These are phyloP conservation scores for Primulina eburnea DNA, from an alignment of 257 asterid genomes.

Conservation along the genomic window DNA sequence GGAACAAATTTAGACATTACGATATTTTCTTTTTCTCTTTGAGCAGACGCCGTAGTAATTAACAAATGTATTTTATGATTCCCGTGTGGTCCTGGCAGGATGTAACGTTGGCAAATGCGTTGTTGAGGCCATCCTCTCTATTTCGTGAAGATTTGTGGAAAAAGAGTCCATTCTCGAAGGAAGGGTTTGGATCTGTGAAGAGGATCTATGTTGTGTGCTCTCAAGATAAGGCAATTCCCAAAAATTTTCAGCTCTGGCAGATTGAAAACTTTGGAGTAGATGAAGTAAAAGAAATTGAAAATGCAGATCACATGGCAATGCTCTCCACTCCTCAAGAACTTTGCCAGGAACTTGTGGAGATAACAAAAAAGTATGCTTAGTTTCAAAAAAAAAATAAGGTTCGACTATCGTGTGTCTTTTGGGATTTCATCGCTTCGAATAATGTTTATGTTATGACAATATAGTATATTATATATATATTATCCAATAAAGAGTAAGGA, in stretches of 20 bases:
- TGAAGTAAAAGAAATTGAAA: conserved; percentile 33
- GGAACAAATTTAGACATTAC: too few species aligned
- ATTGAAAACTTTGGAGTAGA: conserved; percentile 36
- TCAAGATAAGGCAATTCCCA: conserved; percentile 33
- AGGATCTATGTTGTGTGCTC: conserved; percentile 36
- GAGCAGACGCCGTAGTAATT: too few species aligned
- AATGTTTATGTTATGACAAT: not conserved
- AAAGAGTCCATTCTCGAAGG: conserved; percentile 29
- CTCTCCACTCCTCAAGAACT: conserved; percentile 33
- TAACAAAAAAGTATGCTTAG: conserved; percentile 22
- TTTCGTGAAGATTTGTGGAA: conserved; percentile 38
- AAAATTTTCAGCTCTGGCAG: conserved; percentile 44
- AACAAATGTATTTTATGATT: too few species aligned
- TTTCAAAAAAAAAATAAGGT: not conserved
- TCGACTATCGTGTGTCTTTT: not conserved
- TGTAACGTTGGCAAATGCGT: conserved; percentile 36
- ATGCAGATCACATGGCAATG: conserved; percentile 61
- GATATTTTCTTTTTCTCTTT: too few species aligned
- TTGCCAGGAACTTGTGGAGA: conserved; percentile 33
- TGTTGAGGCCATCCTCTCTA: conserved; percentile 43
- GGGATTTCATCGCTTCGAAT: not conserved
- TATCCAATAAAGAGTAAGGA: not conserved
- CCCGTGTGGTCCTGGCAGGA: conserved; percentile 33
- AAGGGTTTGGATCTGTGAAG: conserved; percentile 50
- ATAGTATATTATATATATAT: too few species aligned